Percentiles rank a stretch among this genome's conserved stretches.
Evolutionary conservation across 495 filamentous ascomycete genomes (phyloP).

Genomic region (Penicillium macrosclerotiorum): DNA sequence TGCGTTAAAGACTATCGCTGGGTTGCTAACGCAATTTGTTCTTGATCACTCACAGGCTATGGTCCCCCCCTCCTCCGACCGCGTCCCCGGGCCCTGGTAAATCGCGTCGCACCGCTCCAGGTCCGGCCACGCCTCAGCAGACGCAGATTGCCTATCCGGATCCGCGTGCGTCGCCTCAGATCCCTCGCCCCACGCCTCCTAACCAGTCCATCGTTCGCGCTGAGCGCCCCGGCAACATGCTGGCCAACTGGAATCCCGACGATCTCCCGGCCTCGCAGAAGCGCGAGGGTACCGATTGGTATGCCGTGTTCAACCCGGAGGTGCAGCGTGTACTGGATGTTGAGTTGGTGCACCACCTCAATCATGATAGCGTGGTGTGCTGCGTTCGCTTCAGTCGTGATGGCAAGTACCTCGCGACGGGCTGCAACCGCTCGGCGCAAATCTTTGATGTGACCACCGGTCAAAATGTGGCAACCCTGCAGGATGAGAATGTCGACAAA

Average conservation of each 20-base stretch:
- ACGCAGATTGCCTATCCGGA: constrained; percentile 81
- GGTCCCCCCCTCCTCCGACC: constrained; percentile 74
- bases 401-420: constrained; percentile 84
- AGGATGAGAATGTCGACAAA: constrained; percentile 80
- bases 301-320: constrained; percentile 83
- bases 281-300: constrained; percentile 82
- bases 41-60: constrained; percentile 46
- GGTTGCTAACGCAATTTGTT: constrained; percentile 27
- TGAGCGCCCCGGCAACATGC: constrained; percentile 67
- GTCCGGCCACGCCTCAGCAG: constrained; percentile 88
- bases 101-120: constrained; percentile 58
- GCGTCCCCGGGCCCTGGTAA: constrained; percentile 85
- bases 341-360: constrained; percentile 80
- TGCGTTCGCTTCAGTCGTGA: constrained; percentile 88
- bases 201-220: constrained; percentile 51
- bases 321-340: constrained; percentile 83
- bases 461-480: constrained; percentile 72
- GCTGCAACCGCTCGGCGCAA: constrained; percentile 84
- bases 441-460: constrained; percentile 84
- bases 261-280: constrained; percentile 78
- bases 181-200: constrained; percentile 77
- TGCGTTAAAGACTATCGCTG: constrained; percentile 14
- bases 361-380: constrained; percentile 86
- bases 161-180: constrained; percentile 77
- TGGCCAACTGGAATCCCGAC: constrained; percentile 86